Evolutionary conservation across 768 basidiomycete species (phyloP).

Genomic region (Hericium alpestre): DNA sequence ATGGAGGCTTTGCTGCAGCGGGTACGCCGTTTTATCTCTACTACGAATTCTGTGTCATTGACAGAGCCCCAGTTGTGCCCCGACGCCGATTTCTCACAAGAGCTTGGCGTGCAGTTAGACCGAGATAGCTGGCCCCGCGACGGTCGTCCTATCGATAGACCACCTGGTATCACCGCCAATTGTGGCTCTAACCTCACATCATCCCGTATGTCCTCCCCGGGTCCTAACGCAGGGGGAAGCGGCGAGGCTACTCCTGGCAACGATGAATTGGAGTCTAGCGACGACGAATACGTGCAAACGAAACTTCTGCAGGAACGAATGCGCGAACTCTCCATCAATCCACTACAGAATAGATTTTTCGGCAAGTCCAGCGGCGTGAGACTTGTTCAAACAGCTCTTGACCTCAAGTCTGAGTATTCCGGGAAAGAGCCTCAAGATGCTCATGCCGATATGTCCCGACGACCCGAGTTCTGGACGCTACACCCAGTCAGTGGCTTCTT

Average conservation of each 20-base stretch:
- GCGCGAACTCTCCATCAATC: conserved; percentile 19
- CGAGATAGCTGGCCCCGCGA: conserved; percentile 23
- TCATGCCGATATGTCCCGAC: conserved; percentile 19
- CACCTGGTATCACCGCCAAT: conserved; percentile 6
- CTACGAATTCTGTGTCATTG: too few relatives aligned
- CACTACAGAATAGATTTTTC: conserved; percentile 22
- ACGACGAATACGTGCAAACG: conserved; percentile 19
- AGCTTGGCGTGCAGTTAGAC: conserved; percentile 39
- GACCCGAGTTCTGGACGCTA: conserved; percentile 40
- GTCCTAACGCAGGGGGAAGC: background rate
- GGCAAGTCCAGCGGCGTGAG: conserved; percentile 33
- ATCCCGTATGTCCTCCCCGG: background rate
- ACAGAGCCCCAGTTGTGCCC: conserved; percentile 42
- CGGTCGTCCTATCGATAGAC: conserved; percentile 5
- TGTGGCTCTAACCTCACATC: background rate
- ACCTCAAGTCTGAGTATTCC: conserved; percentile 30
- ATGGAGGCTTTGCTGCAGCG: conserved; percentile 29
- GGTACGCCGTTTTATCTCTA: conserved; percentile 15
- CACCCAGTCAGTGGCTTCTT: conserved; percentile 29
- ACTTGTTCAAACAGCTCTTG: conserved; percentile 31
- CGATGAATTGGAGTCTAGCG: conserved; percentile 8
- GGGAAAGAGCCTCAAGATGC: conserved; percentile 10
- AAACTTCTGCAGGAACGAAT: conserved; percentile 21
- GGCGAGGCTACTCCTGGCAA: background rate
- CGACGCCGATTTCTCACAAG: conserved; percentile 48